Base-by-base conservation (phyloP, 208 protist species). In the Leishmania amazonensis region DNA sequence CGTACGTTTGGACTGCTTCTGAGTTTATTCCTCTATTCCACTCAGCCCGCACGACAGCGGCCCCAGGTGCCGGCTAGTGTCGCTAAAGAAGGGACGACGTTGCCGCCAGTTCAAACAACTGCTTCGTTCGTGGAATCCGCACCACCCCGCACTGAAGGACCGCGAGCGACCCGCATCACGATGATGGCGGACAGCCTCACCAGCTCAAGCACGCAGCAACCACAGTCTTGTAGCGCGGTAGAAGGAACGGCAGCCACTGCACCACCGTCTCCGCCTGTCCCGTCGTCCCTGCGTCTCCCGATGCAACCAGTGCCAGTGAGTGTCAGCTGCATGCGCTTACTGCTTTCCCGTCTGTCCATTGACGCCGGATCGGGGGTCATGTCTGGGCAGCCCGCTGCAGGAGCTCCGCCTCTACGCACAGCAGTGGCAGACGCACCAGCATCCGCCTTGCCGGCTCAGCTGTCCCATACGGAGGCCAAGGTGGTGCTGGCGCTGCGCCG, bases 1-100 rank as follows among this genome's bases (percentile, higher is more conserved):
- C 94, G 86, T 28, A 85, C 81, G 15, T 97, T 97, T 85, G 91
- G 87, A 5, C 54, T 97, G 15, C 86, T 95, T 67, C 76, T 95
- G 35, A 62, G 78, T 3, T 94, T 93, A 62, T 90, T 93, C 49
- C 51, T 96, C 15, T 94, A 89, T 79, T 31, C 83, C 80, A 96
- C 92, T 11, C 94, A 97, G 85, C 94, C 89, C 1, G 65, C 73
- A 24, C 78, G 78, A 7, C 78, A 42, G 40, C 78, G 45, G 9
- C 47, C 24, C 54, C 28, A 47, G 8, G 77, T 24, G 35, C 13
- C 19, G n/a, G 47, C 38, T 53, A 72, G 8, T 38, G 45, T 53
- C 28, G 31, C 4, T 17, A 47, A 31, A 0, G 53, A 60, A 62
- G 31, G 3, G 42, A 4, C 3, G 28, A 3, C 58, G 45, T 42